Evolutionary conservation across 179 eudicot genomes (phyloP).

Genomic region (Drosera spatulata): DNA sequence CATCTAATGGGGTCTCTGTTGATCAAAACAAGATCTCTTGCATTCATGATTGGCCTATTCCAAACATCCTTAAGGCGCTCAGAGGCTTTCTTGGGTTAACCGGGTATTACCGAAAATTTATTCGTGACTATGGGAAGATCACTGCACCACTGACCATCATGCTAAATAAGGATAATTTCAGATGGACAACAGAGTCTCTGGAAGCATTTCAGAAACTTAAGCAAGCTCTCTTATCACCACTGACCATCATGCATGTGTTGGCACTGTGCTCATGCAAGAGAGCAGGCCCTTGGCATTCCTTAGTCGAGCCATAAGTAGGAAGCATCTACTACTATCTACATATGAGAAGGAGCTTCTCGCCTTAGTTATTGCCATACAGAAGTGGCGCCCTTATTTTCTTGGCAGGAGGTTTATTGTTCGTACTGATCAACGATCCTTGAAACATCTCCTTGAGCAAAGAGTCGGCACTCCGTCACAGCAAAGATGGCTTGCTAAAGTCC

Average conservation of each 20-base stretch:
- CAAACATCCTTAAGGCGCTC: neutral
- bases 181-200: too few species aligned
- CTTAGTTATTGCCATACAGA: neutral
- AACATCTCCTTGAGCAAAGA: neutral
- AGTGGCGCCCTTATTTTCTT: neutral
- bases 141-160: neutral
- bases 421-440: neutral
- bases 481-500: neutral
- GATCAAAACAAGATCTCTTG: constrained; percentile 1
- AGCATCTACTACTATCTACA: neutral
- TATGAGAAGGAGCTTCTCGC: constrained; percentile 1
- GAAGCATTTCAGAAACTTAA: neutral
- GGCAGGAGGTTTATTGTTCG: neutral
- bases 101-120: neutral
- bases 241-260: neutral
- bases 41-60: constrained; percentile 1
- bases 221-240: too few species aligned
- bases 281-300: neutral
- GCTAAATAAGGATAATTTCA: neutral
- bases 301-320: neutral
- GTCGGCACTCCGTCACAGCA: neutral
- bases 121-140: neutral
- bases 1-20: neutral
- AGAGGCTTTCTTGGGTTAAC: constrained; percentile 1
- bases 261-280: neutral